Base-by-base conservation (phyloP, 2,329 filamentous ascomycete genomes). In the Cladosporium sp. region DNA sequence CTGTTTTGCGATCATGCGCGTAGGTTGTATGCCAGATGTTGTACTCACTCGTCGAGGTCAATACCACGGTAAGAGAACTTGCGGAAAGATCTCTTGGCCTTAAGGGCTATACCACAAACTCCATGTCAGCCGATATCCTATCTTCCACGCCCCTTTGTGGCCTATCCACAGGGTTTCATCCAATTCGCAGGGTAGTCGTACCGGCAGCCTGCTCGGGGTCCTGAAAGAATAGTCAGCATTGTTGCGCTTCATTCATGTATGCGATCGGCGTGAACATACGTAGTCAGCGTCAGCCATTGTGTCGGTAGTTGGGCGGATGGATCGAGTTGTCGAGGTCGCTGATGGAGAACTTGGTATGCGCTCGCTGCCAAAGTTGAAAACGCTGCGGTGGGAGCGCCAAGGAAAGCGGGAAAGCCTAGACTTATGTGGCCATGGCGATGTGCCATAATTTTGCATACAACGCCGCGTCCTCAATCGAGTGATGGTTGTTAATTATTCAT, bases 1-100 rank as follows among this genome's bases (percentile, higher is more conserved):
- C 47, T 42, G 17, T 28, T 45, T 8, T 36, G 40, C 34, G 22
- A 22, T 17, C 12, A 15, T 25, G 40, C 36, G 14, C 17, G 2
- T 39, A 11, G 25, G 19, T 17, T 15, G 42, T 40, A 20, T 50
- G 40, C 50, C 58, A 22, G 42, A 45, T 51, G 51, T 62, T 45
- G 54, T 66, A 83, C 92, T 76, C 92, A 97, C 93, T 96, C 90
- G 80, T 99, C 94, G 80, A 99, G 92, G 82, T 99, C 94, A 81
- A 99, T 90, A 77, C 94, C 94, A 78, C 94, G 90, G 90, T 97
- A 99, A 72, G 92, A 94, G 80, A 97, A 99, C 89, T 97, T 99
- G 84, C 92, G 90, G 90, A 97, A 97, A 73, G 92, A 84, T 93
- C 94, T 96, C 85, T 89, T 96, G 87, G 90, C 96, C 92, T 97